phyloP scores from a whole-genome alignment of 345 rosid species.

The Eucalyptus viminalis region DNA sequence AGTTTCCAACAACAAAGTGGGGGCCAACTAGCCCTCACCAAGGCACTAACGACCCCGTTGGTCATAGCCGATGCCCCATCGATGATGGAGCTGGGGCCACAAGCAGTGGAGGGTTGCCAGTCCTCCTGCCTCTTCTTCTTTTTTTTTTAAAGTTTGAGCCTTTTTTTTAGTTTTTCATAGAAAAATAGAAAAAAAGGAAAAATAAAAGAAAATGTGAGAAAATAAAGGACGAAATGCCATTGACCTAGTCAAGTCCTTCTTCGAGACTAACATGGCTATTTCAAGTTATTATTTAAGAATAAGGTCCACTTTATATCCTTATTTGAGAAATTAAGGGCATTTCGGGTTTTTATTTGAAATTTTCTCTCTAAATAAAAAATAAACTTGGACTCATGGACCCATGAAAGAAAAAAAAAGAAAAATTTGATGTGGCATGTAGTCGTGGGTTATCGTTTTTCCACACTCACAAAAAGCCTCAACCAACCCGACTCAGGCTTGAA shows the following conservation, averaged over 20 bases:
- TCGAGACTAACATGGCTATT: too few species aligned
- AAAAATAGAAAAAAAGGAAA: too few species aligned
- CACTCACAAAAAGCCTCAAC: background rate
- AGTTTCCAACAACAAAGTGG: too few species aligned
- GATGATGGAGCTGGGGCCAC: accelerated
- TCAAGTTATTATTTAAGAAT: accelerated
- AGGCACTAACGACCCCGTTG: accelerated
- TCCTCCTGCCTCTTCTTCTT: too few species aligned
- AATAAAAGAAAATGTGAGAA: accelerated
- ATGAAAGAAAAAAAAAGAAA: background rate
- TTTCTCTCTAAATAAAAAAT: background rate
- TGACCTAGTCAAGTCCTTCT: accelerated
- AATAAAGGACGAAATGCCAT: too few species aligned
- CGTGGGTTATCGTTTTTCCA: background rate
- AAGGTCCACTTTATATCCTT: accelerated
- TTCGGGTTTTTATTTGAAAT: accelerated
- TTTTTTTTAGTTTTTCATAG: too few species aligned
- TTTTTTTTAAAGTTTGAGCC: too few species aligned
- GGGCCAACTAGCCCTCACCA: accelerated
- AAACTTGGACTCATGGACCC: background rate
- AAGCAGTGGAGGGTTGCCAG: accelerated
- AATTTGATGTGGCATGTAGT: background rate
- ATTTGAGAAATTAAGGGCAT: too few species aligned
- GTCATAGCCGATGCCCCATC: accelerated
- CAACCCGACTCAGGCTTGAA: accelerated